These are phyloP conservation scores for Pseudogymnoascus sp. DNA, from an alignment of 2,329 filamentous ascomycete genomes.

Conservation along the genomic window DNA sequence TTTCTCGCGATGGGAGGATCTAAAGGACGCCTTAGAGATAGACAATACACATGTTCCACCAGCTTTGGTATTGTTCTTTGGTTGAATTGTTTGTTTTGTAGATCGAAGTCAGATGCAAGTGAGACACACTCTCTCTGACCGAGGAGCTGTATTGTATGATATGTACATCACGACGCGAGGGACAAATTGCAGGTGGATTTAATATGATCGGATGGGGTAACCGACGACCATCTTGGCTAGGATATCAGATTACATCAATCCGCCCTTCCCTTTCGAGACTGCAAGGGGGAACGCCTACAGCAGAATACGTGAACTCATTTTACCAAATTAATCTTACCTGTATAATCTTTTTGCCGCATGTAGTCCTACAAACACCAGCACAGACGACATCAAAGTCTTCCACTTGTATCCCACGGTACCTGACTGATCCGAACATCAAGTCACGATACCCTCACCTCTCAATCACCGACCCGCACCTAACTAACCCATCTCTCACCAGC, in stretches of 20 bases:
- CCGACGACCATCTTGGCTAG: not conserved
- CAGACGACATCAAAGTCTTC: not conserved
- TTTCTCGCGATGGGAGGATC: conserved; percentile 4
- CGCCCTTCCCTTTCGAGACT: not conserved
- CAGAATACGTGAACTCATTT: conserved; percentile 2
- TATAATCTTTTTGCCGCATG: not conserved
- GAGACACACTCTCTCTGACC: not conserved
- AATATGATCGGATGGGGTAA: conserved; percentile 7
- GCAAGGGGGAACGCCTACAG: conserved; percentile 3
- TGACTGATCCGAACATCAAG: not conserved
- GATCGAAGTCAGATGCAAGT: not conserved
- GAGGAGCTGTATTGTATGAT: not conserved
- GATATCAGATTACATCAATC: conserved; percentile 1
- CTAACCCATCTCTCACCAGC: not conserved
- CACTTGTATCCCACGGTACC: not conserved
- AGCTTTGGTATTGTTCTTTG: not conserved
- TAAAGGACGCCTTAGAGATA: not conserved
- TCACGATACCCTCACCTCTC: not conserved
- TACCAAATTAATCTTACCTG: conserved; percentile 5
- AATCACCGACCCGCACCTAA: not conserved
- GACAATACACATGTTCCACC: conserved; percentile 1
- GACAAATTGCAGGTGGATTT: conserved; percentile 1
- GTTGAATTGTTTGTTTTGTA: not conserved
- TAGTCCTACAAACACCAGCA: not conserved
- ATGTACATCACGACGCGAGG: conserved; percentile 1